phyloP scores from a whole-genome alignment of 2,329 filamentous ascomycete species.

The Thelonectria discophora region DNA sequence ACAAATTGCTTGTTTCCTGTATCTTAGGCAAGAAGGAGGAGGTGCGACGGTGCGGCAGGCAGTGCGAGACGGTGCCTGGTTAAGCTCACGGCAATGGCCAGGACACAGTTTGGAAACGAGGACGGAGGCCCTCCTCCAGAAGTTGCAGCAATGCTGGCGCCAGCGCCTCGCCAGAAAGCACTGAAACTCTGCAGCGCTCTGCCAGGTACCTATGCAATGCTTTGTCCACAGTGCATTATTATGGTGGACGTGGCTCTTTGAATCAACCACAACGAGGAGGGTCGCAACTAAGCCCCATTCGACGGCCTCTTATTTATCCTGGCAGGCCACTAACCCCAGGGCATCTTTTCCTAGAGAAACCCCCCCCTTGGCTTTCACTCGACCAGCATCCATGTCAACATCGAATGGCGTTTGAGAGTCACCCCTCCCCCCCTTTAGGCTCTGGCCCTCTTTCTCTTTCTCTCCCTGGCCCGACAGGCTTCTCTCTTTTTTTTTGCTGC shows the following conservation, averaged over 20 bases:
- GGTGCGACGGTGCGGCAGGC: conserved; percentile 3
- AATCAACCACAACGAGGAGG: conserved; percentile 23
- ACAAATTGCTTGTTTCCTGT: background rate
- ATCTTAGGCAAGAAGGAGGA: background rate
- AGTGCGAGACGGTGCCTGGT: conserved; percentile 5
- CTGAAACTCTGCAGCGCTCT: background rate
- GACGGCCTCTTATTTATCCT: conserved; percentile 31
- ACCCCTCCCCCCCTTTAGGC: conserved; percentile 21
- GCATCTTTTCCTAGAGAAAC: conserved; percentile 11
- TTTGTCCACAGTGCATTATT: conserved; percentile 11
- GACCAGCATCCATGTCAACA: background rate
- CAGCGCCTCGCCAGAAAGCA: background rate
- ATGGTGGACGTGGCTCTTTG: conserved; percentile 21
- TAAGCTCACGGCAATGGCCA: conserved; percentile 14
- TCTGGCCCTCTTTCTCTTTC: conserved; percentile 5
- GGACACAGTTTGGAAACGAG: conserved; percentile 15
- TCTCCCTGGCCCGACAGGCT: conserved; percentile 6
- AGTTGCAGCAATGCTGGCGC: conserved; percentile 3
- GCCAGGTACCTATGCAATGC: conserved; percentile 13
- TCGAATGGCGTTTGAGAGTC: conserved; percentile 1
- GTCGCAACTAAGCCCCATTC: conserved; percentile 35
- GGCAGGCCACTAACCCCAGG: conserved; percentile 21
- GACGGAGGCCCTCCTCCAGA: background rate
- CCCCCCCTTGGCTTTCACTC: conserved; percentile 9
- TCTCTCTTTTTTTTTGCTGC: conserved; percentile 34